phyloP scores from a whole-genome alignment of 768 basidiomycete genomes.

The Chiua virens region DNA sequence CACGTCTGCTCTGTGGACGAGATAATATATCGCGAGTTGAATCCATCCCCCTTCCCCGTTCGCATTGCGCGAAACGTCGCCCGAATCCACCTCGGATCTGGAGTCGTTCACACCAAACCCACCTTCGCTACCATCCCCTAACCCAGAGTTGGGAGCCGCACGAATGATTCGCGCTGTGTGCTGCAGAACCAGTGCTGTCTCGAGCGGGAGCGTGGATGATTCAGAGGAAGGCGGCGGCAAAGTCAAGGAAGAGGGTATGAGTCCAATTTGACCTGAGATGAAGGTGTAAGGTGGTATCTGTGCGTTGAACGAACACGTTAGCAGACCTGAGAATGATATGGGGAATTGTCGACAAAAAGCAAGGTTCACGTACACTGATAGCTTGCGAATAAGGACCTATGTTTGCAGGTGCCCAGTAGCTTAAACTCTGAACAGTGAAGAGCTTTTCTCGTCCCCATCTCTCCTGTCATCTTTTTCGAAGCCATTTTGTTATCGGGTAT shows the following conservation, averaged over 20 bases:
- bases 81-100: conserved; percentile 23
- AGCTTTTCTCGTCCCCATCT: conserved; percentile 51
- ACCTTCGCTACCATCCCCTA: conserved; percentile 26
- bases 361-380: conserved; percentile 57
- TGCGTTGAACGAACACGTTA: neutral
- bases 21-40: conserved; percentile 74
- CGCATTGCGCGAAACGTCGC: conserved; percentile 25
- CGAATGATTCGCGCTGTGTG: conserved; percentile 70
- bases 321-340: neutral
- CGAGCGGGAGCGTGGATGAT: conserved; percentile 44
- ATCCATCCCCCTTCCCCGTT: conserved; percentile 45
- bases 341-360: neutral
- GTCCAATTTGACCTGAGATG: conserved; percentile 93
- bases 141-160: conserved; percentile 51
- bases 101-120: conserved; percentile 25
- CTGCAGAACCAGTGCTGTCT: conserved; percentile 76
- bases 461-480: conserved; percentile 17
- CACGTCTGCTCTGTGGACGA: conserved; percentile 43
- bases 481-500: conserved; percentile 10
- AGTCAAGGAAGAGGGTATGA: conserved; percentile 71
- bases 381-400: conserved; percentile 99
- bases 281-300: conserved; percentile 79
- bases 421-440: conserved; percentile 94
- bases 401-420: conserved; percentile 99
- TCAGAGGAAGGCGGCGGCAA: conserved; percentile 58